These are phyloP conservation scores for Saprolegnia parasitica DNA, from an alignment of 352 stramenopile genomes.

Conservation along the genomic window DNA sequence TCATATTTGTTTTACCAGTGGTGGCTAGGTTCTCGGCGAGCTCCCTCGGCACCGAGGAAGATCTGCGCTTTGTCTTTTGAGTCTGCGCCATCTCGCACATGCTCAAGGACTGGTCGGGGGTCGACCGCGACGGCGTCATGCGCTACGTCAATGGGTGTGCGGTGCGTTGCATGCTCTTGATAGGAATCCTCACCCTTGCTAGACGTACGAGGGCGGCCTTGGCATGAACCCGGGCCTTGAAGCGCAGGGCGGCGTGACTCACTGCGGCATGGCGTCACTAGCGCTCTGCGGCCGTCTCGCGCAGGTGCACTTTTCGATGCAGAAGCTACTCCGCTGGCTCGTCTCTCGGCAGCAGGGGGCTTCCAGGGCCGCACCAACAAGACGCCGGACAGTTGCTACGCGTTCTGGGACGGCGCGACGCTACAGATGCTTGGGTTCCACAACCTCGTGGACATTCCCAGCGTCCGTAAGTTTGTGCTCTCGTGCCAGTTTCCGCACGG, in stretches of 20 bases:
- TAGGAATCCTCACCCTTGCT: conserved; percentile 26
- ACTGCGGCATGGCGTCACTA: conserved; percentile 68
- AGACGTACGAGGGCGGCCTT: conserved; percentile 83
- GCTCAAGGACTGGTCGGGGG: conserved; percentile 77
- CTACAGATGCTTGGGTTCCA: conserved; percentile 74
- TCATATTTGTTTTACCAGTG: neutral
- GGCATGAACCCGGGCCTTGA: conserved; percentile 58
- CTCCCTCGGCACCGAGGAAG: conserved; percentile 69
- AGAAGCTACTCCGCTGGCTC: conserved; percentile 74
- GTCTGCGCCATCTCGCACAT: conserved; percentile 84
- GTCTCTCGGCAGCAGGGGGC: conserved; percentile 76
- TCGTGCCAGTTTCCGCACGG: conserved; percentile 80
- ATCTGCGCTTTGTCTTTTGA: conserved; percentile 87
- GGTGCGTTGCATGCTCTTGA: conserved; percentile 37
- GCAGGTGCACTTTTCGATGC: conserved; percentile 60
- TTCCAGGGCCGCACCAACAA: conserved; percentile 92
- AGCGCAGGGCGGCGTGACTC: conserved; percentile 69
- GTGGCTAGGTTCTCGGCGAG: conserved; percentile 59
- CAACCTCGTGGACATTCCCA: conserved; percentile 65
- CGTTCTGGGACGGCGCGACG: conserved; percentile 90
- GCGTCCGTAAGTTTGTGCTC: conserved; percentile 70
- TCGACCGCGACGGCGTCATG: conserved; percentile 59
- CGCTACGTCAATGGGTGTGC: conserved; percentile 79
- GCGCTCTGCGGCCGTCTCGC: conserved; percentile 59
- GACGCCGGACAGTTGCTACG: conserved; percentile 85